Evolutionary conservation across 78 protist species (phyloP).

Genomic region (Bodo saltans): DNA sequence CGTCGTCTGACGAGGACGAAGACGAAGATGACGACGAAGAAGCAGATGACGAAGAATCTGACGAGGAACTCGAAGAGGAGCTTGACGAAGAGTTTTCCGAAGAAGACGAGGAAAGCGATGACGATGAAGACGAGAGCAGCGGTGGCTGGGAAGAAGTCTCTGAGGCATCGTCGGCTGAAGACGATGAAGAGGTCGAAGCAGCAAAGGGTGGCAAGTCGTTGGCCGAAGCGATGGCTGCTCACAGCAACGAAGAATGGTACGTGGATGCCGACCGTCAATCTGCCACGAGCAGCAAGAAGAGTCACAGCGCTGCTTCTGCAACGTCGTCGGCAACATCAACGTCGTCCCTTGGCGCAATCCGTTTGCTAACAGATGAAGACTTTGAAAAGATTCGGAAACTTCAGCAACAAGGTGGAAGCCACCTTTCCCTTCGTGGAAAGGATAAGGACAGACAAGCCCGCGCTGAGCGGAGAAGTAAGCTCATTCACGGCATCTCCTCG

Average conservation of each 20-base stretch:
- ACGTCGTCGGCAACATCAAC: too few species aligned
- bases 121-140: slow-evolving; percentile 10
- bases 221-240: background rate
- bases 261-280: background rate
- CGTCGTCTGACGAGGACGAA: background rate
- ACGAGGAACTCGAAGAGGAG: slow-evolving; percentile 2
- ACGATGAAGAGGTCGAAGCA: slow-evolving; percentile 26
- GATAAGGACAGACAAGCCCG: too few species aligned
- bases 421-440: too few species aligned
- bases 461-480: too few species aligned
- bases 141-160: slow-evolving; percentile 14
- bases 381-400: background rate
- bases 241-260: background rate
- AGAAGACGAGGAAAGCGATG: slow-evolving; percentile 22
- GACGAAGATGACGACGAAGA: slow-evolving; percentile 24
- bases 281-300: background rate
- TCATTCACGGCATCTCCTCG: too few species aligned
- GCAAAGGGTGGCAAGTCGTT: background rate
- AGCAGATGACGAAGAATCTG: slow-evolving; percentile 5
- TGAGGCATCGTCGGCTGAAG: slow-evolving; percentile 37
- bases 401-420: too few species aligned
- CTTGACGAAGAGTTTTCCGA: background rate
- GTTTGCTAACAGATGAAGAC: background rate
- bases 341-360: too few species aligned
- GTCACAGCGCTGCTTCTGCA: background rate